Evolutionary conservation across 352 stramenopile genomes (phyloP).

Genomic region (Aphanomyces invadans): DNA sequence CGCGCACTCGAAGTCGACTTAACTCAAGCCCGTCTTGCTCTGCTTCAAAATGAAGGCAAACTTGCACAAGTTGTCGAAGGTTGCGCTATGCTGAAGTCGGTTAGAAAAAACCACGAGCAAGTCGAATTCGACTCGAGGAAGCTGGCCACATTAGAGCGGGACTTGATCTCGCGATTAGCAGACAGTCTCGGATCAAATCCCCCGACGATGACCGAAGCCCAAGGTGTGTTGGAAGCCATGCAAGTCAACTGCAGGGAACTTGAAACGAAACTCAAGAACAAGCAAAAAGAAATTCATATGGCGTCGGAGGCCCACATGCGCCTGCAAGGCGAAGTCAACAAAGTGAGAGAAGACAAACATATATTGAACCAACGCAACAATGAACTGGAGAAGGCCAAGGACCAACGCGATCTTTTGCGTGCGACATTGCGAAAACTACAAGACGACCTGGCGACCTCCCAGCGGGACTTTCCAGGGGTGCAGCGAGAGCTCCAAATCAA

Average conservation of each 20-base stretch:
- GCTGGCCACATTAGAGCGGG: conserved; percentile 36
- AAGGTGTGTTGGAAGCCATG: conserved; percentile 42
- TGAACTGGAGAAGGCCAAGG: conserved; percentile 41
- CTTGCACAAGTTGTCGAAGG: conserved; percentile 34
- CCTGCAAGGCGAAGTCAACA: conserved; percentile 54
- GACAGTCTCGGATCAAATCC: conserved; percentile 33
- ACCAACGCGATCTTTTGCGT: conserved; percentile 45
- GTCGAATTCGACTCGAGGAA: conserved; percentile 27
- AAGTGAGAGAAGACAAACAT: conserved; percentile 49
- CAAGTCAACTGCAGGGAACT: conserved; percentile 29
- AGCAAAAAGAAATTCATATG: conserved; percentile 9
- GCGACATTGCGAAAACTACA: conserved; percentile 51
- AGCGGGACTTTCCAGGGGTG: conserved; percentile 35
- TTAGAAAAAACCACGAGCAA: conserved; percentile 35
- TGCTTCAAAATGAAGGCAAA: conserved; percentile 27
- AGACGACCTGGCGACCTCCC: conserved; percentile 37
- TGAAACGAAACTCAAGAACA: background rate
- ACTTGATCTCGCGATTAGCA: conserved; percentile 29
- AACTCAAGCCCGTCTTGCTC: conserved; percentile 34
- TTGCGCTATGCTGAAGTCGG: conserved; percentile 31
- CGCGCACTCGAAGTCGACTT: conserved; percentile 45
- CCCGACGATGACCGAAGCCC: conserved; percentile 36
- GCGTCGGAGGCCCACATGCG: conserved; percentile 42
- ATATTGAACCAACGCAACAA: conserved; percentile 41
- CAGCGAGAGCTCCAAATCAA: conserved; percentile 41